Percentiles rank a stretch among this genome's conserved stretches.
These are phyloP conservation scores for Acanthamoeba royreba DNA, from an alignment of 208 protist genomes.

Conservation along the genomic window DNA sequence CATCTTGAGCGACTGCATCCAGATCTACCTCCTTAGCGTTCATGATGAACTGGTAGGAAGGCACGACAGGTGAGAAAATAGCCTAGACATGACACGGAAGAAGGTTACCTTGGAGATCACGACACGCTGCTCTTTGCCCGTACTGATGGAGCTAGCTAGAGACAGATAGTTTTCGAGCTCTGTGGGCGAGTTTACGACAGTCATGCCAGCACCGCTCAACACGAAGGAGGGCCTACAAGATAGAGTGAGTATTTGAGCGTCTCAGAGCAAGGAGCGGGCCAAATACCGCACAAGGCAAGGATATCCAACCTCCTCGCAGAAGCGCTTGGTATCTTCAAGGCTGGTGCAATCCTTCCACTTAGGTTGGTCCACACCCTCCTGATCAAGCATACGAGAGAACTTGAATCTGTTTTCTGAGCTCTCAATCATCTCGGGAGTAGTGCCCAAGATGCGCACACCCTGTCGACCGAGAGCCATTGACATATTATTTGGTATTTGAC, in stretches of 20 bases:
- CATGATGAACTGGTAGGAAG: conserved; percentile 97
- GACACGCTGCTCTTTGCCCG: background rate
- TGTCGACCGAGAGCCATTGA: conserved; percentile 88
- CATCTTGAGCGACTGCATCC: conserved; percentile 96
- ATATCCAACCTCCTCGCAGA: conserved; percentile 88
- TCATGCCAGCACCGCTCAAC: conserved; percentile 96
- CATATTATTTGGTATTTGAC: conserved; percentile 98
- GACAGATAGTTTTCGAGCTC: conserved; percentile 93
- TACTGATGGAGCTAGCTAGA: conserved; percentile 86
- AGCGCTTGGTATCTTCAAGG: conserved; percentile 87
- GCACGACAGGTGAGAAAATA: conserved; percentile 89
- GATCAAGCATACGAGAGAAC: conserved; percentile 71
- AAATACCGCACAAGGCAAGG: conserved; percentile 77
- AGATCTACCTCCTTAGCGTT: conserved; percentile 97
- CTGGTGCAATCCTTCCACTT: conserved; percentile 93
- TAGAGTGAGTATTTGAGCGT: conserved; percentile 79
- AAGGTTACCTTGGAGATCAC: background rate
- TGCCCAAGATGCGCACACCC: conserved; percentile 94
- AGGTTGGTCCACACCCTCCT: conserved; percentile 91
- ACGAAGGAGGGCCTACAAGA: conserved; percentile 94
- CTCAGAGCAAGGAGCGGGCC: background rate
- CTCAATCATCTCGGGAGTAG: conserved; percentile 94
- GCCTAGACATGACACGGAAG: background rate
- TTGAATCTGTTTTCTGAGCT: conserved; percentile 89
- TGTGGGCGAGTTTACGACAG: conserved; percentile 88